Conservation (phyloP, 305 asterid genomes). For the Fraxinus velutina region DNA sequence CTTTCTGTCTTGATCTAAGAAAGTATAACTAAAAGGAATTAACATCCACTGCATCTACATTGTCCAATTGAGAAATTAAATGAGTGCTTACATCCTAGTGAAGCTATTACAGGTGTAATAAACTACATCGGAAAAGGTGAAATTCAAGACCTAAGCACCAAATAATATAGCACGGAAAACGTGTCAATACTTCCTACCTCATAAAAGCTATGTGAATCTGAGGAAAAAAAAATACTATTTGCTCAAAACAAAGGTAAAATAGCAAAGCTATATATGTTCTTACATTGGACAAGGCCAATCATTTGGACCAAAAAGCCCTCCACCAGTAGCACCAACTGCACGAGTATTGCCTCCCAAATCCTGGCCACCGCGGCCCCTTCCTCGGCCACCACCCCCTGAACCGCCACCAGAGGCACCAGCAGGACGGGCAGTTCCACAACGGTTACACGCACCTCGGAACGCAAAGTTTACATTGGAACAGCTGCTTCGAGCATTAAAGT, state of each 20-base stretch:
- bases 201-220: constrained; percentile 3
- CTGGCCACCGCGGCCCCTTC: constrained; percentile 71
- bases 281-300: constrained; percentile 99
- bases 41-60: neutral
- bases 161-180: neutral
- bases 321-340: constrained; percentile 63
- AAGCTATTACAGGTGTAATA: neutral
- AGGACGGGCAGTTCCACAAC: constrained; percentile 96
- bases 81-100: neutral
- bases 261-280: constrained; percentile 24
- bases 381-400: constrained; percentile 79
- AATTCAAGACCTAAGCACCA: neutral
- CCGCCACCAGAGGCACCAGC: constrained; percentile 77
- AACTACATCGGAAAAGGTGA: neutral
- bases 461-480: constrained; percentile 97
- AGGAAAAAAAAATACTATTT: neutral
- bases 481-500: constrained; percentile 47
- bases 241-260: neutral
- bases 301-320: constrained; percentile 95
- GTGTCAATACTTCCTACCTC: neutral
- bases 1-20: neutral
- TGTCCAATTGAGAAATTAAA: neutral
- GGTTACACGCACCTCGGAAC: constrained; percentile 96
- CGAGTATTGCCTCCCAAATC: constrained; percentile 62
- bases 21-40: neutral